Evolutionary conservation across 306 rosid genomes (phyloP), one percentile per base, ranked within the genome.

Genomic region (Fragaria vesca): DNA sequence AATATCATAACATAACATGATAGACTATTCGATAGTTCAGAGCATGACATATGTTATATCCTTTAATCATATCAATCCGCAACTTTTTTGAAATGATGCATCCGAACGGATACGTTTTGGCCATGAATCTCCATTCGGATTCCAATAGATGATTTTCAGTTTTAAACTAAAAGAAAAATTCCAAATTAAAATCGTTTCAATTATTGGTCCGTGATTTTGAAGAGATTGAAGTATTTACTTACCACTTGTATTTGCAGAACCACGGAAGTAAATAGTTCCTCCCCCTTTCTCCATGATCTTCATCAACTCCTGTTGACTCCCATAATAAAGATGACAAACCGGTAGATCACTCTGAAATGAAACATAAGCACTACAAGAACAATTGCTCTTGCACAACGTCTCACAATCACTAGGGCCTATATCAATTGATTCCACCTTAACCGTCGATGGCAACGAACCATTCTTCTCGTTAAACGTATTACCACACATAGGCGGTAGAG

Each of bases 301-400:
- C 67, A 66, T 24, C 45, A 77, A 13, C 43, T 67, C 80, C 34
- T 66, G 32, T 12, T 40, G 9, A 65, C 28, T 67, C 36, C 46
- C 66, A 26, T 50, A 77, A 26, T 67, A 77, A 51, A 77, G 73
- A 21, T 67, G 80, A 11, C 74, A 77, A 51, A 40, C 67, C 18
- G 18, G 30, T 26, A 38, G 77, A 60, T 42, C 80, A 21, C 10
- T 43, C 20, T 66, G 26, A 77, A 51, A 1, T 0, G 55, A 38
- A 67, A 57, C 67, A 52, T 67, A 77, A 20, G 80, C 80, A 51
- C 45, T 34, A 68, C 80, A 77, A 51, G 80, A 77, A 67, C 80
- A 77, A 67, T 77, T 77, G 80, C 74, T 77, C 80, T 69, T 55
- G 74, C 80, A 77, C 66, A 77, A 38, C 4, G 65, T 16, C 48